Base-by-base conservation (phyloP, 1,284 basidiomycete species). In the Austropuccinia psidii region DNA sequence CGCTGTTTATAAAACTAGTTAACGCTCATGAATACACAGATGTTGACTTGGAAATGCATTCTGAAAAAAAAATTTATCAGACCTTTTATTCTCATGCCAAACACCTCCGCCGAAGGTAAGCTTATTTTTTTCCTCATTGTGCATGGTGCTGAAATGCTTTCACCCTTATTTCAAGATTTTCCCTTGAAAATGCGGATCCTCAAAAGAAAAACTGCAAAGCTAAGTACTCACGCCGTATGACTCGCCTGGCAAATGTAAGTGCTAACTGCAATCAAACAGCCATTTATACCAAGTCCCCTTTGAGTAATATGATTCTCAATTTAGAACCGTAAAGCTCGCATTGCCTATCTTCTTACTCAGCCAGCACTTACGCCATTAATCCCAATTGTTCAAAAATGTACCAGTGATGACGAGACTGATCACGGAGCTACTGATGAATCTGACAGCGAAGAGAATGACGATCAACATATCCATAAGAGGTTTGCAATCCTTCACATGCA, bases 401-500 rank as follows among this genome's bases (percentile, higher is more conserved):
- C 67, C 19, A 58, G 67, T 35, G 29, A 69, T 37, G 41, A 50
- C 33, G 67, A 69, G 49, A 69, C 41, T 35, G 67, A 58, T 13
- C 11, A n/a, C 9, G 47, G 52, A 13, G 29, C 15, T 5, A 24
- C 27, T 19, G 49, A 39, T 37, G 41, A 31, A 19, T 52, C 49
- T 24, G 49, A 52, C 8, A 21, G 9, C 8, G 54, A 8, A n/a
- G 27, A n/a, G 6, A 33, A 47, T 11, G 55, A 39, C 17, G 45
- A n/a, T 35, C 2, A 33, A 17, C 13, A 39, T n/a, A 21, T 27
- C 2, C 35, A 31, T 41, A 61, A 61, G 24, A 15, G 58, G 24
- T 21, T 37, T 8, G 17, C n/a, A 61, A 41, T 39, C 35, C 2
- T n/a, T 8, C 11, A 13, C 29, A 29, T 62, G 19, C 60, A 39